Evolutionary conservation across 2,329 filamentous ascomycete species (phyloP).

Genomic region (Colletotrichum scovillei): DNA sequence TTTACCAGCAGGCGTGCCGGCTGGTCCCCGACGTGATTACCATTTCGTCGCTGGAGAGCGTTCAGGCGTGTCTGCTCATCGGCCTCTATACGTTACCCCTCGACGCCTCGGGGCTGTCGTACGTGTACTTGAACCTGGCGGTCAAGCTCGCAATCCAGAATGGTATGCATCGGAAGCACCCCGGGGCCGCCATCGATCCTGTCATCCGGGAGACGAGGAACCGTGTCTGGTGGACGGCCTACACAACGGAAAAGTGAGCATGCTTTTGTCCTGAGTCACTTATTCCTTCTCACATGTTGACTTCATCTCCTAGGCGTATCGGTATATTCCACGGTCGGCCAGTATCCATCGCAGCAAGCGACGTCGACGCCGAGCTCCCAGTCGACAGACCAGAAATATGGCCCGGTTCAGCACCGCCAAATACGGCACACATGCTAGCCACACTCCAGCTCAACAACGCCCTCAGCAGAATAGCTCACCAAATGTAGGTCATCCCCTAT

Average conservation of each 20-base stretch:
- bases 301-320: slow-evolving; percentile 54
- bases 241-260: slow-evolving; percentile 64
- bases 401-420: slow-evolving; percentile 51
- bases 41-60: slow-evolving; percentile 65
- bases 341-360: slow-evolving; percentile 61
- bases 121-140: slow-evolving; percentile 66
- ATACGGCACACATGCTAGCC: slow-evolving; percentile 59
- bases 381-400: slow-evolving; percentile 56
- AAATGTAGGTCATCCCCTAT: slow-evolving; percentile 45
- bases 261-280: too few relatives aligned
- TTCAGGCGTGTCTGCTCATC: slow-evolving; percentile 67
- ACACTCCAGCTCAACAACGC: slow-evolving; percentile 51
- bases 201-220: slow-evolving; percentile 63
- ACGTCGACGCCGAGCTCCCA: slow-evolving; percentile 66
- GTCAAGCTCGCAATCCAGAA: slow-evolving; percentile 70
- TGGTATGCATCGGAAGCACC: slow-evolving; percentile 67
- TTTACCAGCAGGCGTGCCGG: slow-evolving; percentile 66
- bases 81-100: slow-evolving; percentile 66
- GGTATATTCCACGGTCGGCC: slow-evolving; percentile 67
- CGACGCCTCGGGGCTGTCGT: slow-evolving; percentile 66
- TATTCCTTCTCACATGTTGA: neutral
- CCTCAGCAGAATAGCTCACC: slow-evolving; percentile 50
- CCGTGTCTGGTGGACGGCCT: slow-evolving; percentile 68
- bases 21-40: slow-evolving; percentile 68
- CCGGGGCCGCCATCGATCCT: slow-evolving; percentile 58